Evolutionary conservation across 768 basidiomycete genomes (phyloP).

Genomic region (Suillus tomentosus): DNA sequence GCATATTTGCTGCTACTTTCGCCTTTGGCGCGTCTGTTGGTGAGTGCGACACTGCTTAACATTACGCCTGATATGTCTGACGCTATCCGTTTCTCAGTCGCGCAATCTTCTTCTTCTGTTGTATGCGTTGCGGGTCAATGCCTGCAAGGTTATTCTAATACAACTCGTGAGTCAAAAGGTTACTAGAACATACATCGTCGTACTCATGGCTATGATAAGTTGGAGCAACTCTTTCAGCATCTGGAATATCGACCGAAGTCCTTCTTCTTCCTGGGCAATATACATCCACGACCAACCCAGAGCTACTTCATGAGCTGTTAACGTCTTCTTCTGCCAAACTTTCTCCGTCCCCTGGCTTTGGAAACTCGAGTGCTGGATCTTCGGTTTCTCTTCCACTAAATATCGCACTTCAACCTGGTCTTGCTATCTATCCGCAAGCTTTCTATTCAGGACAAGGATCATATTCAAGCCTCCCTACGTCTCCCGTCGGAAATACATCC

Average conservation of each 20-base stretch:
- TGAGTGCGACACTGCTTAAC: constrained; percentile 23
- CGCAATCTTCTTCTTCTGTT: constrained; percentile 59
- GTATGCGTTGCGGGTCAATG: constrained; percentile 91
- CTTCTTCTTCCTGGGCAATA: constrained; percentile 81
- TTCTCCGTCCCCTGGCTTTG: constrained; percentile 63
- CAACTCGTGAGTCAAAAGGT: constrained; percentile 53
- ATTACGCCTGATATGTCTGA: constrained; percentile 8
- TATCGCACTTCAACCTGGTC: constrained; percentile 64
- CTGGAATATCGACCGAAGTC: constrained; percentile 52
- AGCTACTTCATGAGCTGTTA: constrained; percentile 67
- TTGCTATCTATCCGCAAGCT: constrained; percentile 62
- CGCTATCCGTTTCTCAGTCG: constrained; percentile 37
- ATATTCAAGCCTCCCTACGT: constrained; percentile 58
- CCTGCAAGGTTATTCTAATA: constrained; percentile 76
- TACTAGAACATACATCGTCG: not conserved
- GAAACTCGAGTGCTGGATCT: constrained; percentile 47
- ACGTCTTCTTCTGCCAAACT: constrained; percentile 65
- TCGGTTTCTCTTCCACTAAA: constrained; percentile 64
- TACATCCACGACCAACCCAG: constrained; percentile 66
- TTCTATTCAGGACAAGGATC: constrained; percentile 67
- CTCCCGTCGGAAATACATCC: constrained; percentile 47
- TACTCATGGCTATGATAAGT: constrained; percentile 44
- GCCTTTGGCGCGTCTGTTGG: constrained; percentile 42
- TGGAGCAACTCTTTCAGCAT: constrained; percentile 63
- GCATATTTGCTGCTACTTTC: constrained; percentile 38